Evolutionary conservation across 148 eudicot species (phyloP).

Genomic region (Fagopyrum esculentum): DNA sequence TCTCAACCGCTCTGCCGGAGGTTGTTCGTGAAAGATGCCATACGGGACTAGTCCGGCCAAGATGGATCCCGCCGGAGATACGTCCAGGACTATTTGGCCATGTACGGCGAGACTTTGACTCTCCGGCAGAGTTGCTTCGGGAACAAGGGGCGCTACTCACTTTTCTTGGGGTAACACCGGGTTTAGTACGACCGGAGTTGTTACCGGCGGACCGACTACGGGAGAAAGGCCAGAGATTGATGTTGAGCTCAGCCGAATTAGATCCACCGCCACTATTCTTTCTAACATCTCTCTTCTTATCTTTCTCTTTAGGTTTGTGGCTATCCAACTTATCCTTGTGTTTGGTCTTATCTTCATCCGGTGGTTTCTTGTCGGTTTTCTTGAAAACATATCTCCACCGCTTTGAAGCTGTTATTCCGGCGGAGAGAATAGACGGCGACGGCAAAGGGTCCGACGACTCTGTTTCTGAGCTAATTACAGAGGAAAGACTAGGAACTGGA

Average conservation of each 20-base stretch:
- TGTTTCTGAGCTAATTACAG: not conserved
- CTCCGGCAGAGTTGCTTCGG: constrained; percentile 81
- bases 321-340: constrained; percentile 3
- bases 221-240: constrained; percentile 85
- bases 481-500: not conserved
- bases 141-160: constrained; percentile 93
- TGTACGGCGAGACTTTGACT: constrained; percentile 45
- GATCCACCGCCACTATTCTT: constrained; percentile 7
- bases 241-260: constrained; percentile 65
- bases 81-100: constrained; percentile 57
- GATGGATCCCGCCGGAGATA: constrained; percentile 43
- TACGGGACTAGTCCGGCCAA: constrained; percentile 84
- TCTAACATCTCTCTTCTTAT: constrained; percentile 28
- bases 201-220: constrained; percentile 90
- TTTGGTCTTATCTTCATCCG: constrained; percentile 14
- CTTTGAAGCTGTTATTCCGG: constrained; percentile 38
- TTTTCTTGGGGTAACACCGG: constrained; percentile 35
- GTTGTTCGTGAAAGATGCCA: constrained; percentile 55
- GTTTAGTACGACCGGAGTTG: constrained; percentile 44
- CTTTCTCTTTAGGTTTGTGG: constrained; percentile 14
- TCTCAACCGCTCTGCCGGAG: constrained; percentile 13
- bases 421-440: constrained; percentile 7
- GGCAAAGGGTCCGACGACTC: not conserved
- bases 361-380: constrained; percentile 22
- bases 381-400: constrained; percentile 78